phyloP scores from a whole-genome alignment of 352 stramenopile genomes.

The Peronospora farinosa region DNA sequence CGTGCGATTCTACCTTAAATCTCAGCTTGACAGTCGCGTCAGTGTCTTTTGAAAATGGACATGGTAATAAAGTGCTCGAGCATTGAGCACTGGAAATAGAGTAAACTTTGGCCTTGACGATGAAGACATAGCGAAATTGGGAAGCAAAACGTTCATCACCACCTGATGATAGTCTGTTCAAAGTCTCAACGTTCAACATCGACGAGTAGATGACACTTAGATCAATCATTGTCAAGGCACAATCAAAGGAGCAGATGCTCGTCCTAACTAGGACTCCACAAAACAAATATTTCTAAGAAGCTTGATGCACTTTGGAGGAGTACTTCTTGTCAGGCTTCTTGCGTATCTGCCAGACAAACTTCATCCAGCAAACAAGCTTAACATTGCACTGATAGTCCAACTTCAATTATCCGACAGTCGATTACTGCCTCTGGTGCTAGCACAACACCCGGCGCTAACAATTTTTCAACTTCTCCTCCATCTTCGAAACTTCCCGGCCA shows the following conservation, averaged over 20 bases:
- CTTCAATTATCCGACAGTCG: conserved; percentile 79
- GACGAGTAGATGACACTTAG: conserved; percentile 34
- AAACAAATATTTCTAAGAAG: conserved; percentile 45
- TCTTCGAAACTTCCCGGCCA: conserved; percentile 83
- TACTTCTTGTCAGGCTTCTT: conserved; percentile 41
- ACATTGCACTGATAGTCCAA: conserved; percentile 47
- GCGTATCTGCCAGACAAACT: background rate
- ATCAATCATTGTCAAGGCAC: conserved; percentile 45
- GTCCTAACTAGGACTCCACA: conserved; percentile 30
- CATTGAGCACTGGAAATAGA: too few species aligned
- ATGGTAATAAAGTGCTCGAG: too few species aligned
- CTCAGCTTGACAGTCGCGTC: too few species aligned
- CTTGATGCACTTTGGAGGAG: conserved; percentile 73
- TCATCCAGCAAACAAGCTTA: conserved; percentile 5
- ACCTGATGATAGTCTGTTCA: conserved; percentile 57
- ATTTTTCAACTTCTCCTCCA: conserved; percentile 60
- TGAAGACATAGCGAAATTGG: too few species aligned
- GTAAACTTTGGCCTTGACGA: too few species aligned
- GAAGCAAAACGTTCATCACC: conserved; percentile 16
- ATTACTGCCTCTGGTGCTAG: conserved; percentile 61
- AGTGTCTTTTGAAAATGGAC: too few species aligned
- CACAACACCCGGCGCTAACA: conserved; percentile 35
- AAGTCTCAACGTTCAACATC: conserved; percentile 66
- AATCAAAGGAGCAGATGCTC: conserved; percentile 67
- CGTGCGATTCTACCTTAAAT: too few species aligned